These are phyloP conservation scores for Nymphaea colorata DNA, from an alignment of 164 flowering plant species.

Conservation along the genomic window DNA sequence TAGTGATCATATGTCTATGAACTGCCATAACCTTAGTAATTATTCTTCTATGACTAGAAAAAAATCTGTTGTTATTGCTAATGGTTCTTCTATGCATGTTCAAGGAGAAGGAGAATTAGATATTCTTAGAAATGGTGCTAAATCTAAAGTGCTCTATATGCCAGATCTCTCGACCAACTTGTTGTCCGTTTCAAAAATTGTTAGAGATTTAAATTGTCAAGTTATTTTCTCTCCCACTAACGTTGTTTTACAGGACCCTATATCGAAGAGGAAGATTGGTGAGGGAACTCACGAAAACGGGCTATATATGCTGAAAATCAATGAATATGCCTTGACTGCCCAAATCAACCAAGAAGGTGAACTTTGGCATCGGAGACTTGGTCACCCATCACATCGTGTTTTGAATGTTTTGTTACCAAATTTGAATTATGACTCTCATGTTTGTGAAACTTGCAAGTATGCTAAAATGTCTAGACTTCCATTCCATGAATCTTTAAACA, in stretches of 20 bases:
- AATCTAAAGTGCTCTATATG: not conserved
- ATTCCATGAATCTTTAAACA: not conserved
- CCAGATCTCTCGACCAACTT: not conserved
- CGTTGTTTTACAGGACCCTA: constrained; percentile 1
- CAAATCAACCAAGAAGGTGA: not conserved
- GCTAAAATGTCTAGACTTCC: not conserved
- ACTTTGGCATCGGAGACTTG: not conserved
- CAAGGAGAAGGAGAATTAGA: not conserved
- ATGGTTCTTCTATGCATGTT: not conserved
- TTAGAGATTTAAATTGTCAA: not conserved
- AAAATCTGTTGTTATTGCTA: not conserved
- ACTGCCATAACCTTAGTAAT: not conserved
- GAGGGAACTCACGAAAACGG: not conserved
- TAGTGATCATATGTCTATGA: not conserved
- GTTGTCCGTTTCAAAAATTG: not conserved
- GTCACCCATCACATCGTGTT: not conserved
- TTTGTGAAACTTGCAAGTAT: not conserved
- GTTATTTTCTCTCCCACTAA: not conserved
- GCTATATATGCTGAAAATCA: not conserved
- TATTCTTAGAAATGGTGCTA: not conserved
- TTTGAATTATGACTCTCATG: not conserved
- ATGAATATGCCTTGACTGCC: not conserved
- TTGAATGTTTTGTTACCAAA: not conserved
- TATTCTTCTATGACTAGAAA: not conserved
- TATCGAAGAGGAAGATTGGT: not conserved